Evolutionary conservation across 306 rosid genomes (phyloP), one percentile per base, ranked within the genome.

Genomic region (Trifolium repens): DNA sequence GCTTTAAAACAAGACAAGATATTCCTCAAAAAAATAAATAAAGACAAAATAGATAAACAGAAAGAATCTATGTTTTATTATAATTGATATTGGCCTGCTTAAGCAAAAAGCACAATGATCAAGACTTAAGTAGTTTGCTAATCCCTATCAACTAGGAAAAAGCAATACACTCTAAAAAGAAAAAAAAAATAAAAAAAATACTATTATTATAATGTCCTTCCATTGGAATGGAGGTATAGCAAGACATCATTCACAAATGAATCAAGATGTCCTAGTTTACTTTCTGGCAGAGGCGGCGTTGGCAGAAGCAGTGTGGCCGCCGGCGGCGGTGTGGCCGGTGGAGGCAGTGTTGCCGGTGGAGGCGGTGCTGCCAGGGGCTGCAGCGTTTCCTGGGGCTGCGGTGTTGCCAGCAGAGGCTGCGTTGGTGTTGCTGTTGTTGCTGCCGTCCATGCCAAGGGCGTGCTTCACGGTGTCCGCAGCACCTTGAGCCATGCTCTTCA

Each of bases 401-500:
- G 39, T 35, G 39, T 5, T 35, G 39, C 39, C 39, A 35, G 39
- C 39, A 7, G 39, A 5, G 7, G 39, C 39, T 5, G 39, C 7
- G 39, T 35, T 11, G 3, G 11, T 9, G 50, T 4, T 46, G 52
- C 6, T 13, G 52, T 46, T 46, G 52, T 17, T 39, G 32, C 40
- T 64, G 3, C 82, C 82, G 72, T 86, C 85, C 88, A 84, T 83
- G 6, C 96, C 96, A 5, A 90, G 88, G 37, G 90, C 86, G 76
- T 73, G 85, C 84, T 88, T 90, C 72, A 90, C 92, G 22, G 12
- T 79, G 0, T 86, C 92, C 75, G 84, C 54, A 64, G 91, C 89
- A 52, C 83, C 87, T 17, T 87, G 91, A 78, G 91, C 89, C 89
- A 87, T 84, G 80, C 12, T 80, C 84, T 37, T 88, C 87, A 86